Evolutionary conservation across 2,329 filamentous ascomycete species (phyloP).

Genomic region (Leptosphaerulina australis): DNA sequence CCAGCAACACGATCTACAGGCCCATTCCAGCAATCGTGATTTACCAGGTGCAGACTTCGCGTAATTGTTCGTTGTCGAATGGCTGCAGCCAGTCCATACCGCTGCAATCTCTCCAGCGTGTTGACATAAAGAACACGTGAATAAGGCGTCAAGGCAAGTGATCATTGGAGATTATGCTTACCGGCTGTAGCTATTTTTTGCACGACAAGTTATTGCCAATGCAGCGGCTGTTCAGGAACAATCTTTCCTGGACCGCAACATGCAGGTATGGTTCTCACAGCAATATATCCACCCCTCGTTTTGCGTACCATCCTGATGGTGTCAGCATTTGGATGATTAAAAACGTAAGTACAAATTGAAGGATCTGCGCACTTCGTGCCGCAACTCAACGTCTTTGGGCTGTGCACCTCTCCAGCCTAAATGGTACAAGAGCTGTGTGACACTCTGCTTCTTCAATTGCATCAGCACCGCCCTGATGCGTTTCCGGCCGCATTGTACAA

Average conservation of each 20-base stretch:
- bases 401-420: not conserved
- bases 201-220: slow-evolving; percentile 3
- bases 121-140: not conserved
- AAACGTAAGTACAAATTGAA: not conserved
- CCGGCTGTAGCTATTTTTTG: slow-evolving; percentile 1
- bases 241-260: not conserved
- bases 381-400: slow-evolving; percentile 1
- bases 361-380: not conserved
- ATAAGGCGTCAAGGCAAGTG: not conserved
- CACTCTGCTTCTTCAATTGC: slow-evolving; percentile 5
- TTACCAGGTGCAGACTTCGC: not conserved
- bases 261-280: slow-evolving; percentile 12
- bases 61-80: not conserved
- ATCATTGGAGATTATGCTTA: slow-evolving; percentile 2
- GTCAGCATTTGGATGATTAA: not conserved
- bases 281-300: not conserved
- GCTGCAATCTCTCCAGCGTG: slow-evolving; percentile 1
- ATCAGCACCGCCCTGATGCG: slow-evolving; percentile 14
- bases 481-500: slow-evolving; percentile 11
- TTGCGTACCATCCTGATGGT: not conserved
- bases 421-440: slow-evolving; percentile 7
- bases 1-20: slow-evolving; percentile 7
- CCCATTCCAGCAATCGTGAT: slow-evolving; percentile 1
- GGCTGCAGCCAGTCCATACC: slow-evolving; percentile 8
- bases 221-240: slow-evolving; percentile 5